Percentiles rank a stretch among this genome's conserved stretches.
Conservation (phyloP, 1,284 basidiomycete species). For the Serendipita sp. region DNA sequence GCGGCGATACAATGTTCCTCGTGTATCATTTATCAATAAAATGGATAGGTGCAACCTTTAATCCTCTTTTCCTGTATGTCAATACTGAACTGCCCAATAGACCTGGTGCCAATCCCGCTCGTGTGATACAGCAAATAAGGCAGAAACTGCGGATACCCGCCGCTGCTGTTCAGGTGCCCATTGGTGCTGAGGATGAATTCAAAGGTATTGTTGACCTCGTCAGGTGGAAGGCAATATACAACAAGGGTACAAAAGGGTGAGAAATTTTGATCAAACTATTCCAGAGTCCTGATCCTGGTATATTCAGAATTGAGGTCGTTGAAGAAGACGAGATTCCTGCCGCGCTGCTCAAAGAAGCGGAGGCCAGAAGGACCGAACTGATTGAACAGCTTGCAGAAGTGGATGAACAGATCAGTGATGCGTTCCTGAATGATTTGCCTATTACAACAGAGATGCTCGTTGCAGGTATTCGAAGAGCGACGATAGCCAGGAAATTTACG, state of each 20-base stretch:
- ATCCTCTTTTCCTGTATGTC: neutral
- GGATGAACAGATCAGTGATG: constrained; percentile 86
- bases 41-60: constrained; percentile 68
- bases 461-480: constrained; percentile 78
- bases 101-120: constrained; percentile 93
- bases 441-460: constrained; percentile 66
- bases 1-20: constrained; percentile 89
- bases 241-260: constrained; percentile 88
- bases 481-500: constrained; percentile 79
- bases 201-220: constrained; percentile 89
- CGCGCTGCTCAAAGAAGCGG: constrained; percentile 55
- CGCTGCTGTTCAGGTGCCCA: constrained; percentile 93
- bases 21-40: constrained; percentile 97
- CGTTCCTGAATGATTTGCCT: constrained; percentile 75
- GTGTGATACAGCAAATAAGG: constrained; percentile 86
- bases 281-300: neutral
- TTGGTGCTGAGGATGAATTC: constrained; percentile 82
- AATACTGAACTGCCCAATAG: constrained; percentile 25
- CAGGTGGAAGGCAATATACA: constrained; percentile 89
- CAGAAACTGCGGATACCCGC: constrained; percentile 85
- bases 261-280: constrained; percentile 16
- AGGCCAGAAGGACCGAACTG: constrained; percentile 77
- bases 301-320: constrained; percentile 55
- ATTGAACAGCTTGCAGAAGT: constrained; percentile 94
- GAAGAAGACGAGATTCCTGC: constrained; percentile 83